Evolutionary conservation across 2,329 filamentous ascomycete species (phyloP), one percentile per base, ranked within the genome.

Genomic region (Sclerotinia spermophila): DNA sequence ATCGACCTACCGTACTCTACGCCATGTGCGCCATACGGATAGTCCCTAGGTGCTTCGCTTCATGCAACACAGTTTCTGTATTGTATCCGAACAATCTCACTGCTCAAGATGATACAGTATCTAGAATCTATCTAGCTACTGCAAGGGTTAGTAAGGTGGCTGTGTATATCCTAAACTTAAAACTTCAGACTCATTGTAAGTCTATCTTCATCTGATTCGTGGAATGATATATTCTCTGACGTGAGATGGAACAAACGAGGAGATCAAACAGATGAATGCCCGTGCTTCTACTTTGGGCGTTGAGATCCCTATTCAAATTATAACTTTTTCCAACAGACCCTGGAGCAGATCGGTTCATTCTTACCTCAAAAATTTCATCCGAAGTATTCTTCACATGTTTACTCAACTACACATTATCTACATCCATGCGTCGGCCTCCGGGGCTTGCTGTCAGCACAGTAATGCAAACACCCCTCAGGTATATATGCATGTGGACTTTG

Each of bases 291-390:
- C 44, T 56, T 56, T 56, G 42, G 68, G 68, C 51, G 40, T 69
- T 35, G 30, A 44, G 33, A 60, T 44, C 55, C n/a, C 33, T n/a
- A 59, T 48, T 48, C 40, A 35, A 27, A 40, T 51, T 27, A 35
- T n/a, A 69, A 21, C 44, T 45, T n/a, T 30, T 45, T 62, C 53
- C 38, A 6, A 42, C 48, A 45, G 55, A 66, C 68, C 68, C 61
- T 69, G 68, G 66, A 66, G 68, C 48, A 69, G 68, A 69, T 69
- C 68, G 42, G 59, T 69, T 69, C 59, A 56, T 65, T 69, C 42
- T 38, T 64, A 56, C 48, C 58, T 42, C 35, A 45, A n/a, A 33
- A 24, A 58, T 66, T 65, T 69, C 68, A 69, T 69, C 68, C 68
- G 60, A 69, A 38, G 51, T 69, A 55, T 69, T 55, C 48, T 65